Evolutionary conservation across 2,329 filamentous ascomycete genomes (phyloP).

Genomic region (Colletotrichum abscissum): DNA sequence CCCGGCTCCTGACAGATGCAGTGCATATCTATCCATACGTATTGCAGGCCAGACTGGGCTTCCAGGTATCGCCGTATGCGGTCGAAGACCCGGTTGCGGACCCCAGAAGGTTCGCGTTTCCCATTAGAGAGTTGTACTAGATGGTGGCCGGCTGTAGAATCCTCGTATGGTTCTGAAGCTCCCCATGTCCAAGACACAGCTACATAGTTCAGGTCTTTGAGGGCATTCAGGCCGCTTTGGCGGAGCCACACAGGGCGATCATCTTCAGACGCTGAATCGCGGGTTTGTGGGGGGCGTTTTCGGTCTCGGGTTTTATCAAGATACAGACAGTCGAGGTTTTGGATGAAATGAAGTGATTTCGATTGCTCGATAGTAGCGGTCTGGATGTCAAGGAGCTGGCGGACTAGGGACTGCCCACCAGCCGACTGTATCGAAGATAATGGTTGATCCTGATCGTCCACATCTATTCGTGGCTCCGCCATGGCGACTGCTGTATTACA

Average conservation of each 20-base stretch:
- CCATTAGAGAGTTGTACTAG: neutral
- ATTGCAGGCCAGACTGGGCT: neutral
- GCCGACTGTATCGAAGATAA: neutral
- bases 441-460: neutral
- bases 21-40: constrained; percentile 7
- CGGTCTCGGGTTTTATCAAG: neutral
- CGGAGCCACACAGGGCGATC: neutral
- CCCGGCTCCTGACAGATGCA: neutral
- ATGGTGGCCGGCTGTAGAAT: neutral
- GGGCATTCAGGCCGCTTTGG: neutral
- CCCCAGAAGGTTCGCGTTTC: neutral
- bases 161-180: neutral
- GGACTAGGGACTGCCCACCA: neutral
- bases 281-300: neutral
- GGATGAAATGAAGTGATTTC: neutral
- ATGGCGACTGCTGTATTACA: neutral
- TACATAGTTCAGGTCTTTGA: neutral
- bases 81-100: neutral
- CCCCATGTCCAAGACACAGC: neutral
- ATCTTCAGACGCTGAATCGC: neutral
- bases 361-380: neutral
- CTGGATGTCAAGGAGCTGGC: neutral
- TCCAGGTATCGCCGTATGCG: neutral
- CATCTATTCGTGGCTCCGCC: neutral
- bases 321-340: neutral